Base-by-base conservation (phyloP, 2,329 filamentous ascomycete genomes). In the Hypomyces rosellus region DNA sequence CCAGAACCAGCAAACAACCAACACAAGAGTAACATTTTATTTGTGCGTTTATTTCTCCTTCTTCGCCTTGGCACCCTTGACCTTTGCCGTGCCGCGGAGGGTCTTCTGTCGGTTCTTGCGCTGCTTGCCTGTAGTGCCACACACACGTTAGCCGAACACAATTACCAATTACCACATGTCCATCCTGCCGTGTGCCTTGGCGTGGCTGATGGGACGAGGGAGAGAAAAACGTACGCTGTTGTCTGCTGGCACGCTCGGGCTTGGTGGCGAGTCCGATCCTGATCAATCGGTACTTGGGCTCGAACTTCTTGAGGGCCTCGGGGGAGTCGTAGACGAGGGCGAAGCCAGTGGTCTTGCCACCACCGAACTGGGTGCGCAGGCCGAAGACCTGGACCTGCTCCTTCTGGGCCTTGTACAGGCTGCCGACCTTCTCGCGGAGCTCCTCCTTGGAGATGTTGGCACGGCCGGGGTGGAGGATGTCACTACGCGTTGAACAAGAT, bases 51-150 rank as follows among this genome's bases (percentile, higher is more conserved):
- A 89, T 82, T 88, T 85, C 77, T 89, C 89, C 87, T 96, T 95
- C 85, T 95, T 93, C 76, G 87, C 83, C 80, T 85, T 84, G 72
- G 85, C 86, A 74, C 90, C 90, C 89, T 96, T 96, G 82, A 85
- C 85, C 89, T 99, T 99, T 70, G 90, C 92, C 68, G 89, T 95
- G 74, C 93, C 93, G 66, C 93, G 88, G 75, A 96, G 87, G 73
- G 92, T 93, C 90, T 99, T 97, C 78, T 88, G 85, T 76, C 92
- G 85, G 89, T 99, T 99, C 89, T 99, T 99, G 82, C 93, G 88
- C 82, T 97, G 93, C 84, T 99, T 99, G 86, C 92, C 92, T 97
- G 77, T 80, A 64, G 53, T 53, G 18, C 20, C 44, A 40, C 3
- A 20, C 3, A 20, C 44, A 49, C 55, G 59, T 65, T 51, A 65